Evolutionary conservation across 2,329 filamentous ascomycete species (phyloP).

Genomic region (Fusarium continuum): DNA sequence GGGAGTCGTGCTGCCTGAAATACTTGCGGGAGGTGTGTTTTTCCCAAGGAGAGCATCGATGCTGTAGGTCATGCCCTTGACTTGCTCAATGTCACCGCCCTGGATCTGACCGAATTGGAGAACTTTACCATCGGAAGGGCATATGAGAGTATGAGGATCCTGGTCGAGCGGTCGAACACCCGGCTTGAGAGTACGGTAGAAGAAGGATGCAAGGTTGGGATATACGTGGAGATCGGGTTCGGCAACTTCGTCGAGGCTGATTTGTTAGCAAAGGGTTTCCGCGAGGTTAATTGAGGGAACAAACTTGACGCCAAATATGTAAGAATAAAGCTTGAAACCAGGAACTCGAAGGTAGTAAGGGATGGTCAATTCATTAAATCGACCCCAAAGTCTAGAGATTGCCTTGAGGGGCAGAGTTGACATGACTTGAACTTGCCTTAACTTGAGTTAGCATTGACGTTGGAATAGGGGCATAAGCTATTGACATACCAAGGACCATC

Average conservation of each 20-base stretch:
- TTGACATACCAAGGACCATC: slow-evolving; percentile 79
- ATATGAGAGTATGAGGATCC: slow-evolving; percentile 80
- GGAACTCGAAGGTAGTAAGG: slow-evolving; percentile 89
- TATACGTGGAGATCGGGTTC: slow-evolving; percentile 90
- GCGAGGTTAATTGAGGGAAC: slow-evolving; percentile 29
- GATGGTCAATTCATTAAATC: slow-evolving; percentile 88
- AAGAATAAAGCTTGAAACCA: slow-evolving; percentile 91
- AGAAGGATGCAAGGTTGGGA: slow-evolving; percentile 94
- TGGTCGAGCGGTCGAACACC: slow-evolving; percentile 86
- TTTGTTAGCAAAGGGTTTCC: slow-evolving; percentile 34
- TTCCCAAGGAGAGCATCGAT: slow-evolving; percentile 90
- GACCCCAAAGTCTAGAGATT: slow-evolving; percentile 87
- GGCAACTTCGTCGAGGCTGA: slow-evolving; percentile 81
- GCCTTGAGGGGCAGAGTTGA: slow-evolving; percentile 91
- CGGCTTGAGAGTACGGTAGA: slow-evolving; percentile 93
- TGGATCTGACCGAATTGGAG: slow-evolving; percentile 93
- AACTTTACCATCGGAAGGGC: slow-evolving; percentile 88
- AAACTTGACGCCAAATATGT: slow-evolving; percentile 85
- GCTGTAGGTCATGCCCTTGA: slow-evolving; percentile 98
- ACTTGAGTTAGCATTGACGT: slow-evolving; percentile 23
- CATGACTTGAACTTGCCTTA: slow-evolving; percentile 90
- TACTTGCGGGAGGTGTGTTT: slow-evolving; percentile 63
- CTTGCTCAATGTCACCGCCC: slow-evolving; percentile 94
- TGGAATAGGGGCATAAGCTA: slow-evolving; percentile 18
- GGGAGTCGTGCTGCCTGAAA: slow-evolving; percentile 52